Conservation (phyloP, 441 rosid species). For the Arabidopsis lyrata region DNA sequence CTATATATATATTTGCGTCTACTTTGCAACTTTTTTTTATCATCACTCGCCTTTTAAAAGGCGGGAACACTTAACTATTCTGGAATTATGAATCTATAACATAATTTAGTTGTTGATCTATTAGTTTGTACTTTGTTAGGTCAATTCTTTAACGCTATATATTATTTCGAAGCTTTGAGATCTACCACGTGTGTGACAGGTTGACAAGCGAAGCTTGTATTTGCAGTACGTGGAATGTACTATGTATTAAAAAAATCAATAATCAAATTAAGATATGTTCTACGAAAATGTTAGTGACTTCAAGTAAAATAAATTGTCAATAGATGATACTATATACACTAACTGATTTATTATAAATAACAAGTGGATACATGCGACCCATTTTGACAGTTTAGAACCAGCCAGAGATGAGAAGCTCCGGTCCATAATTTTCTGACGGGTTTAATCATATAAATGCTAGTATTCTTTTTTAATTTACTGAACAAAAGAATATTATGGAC, state of each 20-base stretch:
- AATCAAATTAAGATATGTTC: not conserved
- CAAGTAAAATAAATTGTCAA: conserved; percentile 14
- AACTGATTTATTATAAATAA: conserved; percentile 10
- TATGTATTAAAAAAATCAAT: not conserved
- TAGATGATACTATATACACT: not conserved
- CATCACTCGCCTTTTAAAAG: not conserved
- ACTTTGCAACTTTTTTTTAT: not conserved
- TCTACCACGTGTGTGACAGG: conserved; percentile 40
- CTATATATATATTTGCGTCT: not conserved
- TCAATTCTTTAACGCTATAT: conserved; percentile 11
- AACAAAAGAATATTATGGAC: not conserved
- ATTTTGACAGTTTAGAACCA: conserved; percentile 36
- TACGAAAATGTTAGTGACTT: not conserved
- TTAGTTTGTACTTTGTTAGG: conserved; percentile 1
- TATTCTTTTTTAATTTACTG: not conserved
- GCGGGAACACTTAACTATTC: not conserved
- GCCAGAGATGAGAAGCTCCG: conserved; percentile 33
- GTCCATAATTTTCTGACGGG: conserved; percentile 16
- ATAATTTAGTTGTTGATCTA: conserved; percentile 4
- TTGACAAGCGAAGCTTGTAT: conserved; percentile 17
- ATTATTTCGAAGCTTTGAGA: conserved; percentile 22
- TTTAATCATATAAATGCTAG: conserved; percentile 2
- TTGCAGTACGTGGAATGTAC: not conserved
- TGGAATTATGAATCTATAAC: conserved; percentile 5
- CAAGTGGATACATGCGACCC: conserved; percentile 31